A percentile compares a stretch with the other conserved stretches of the same genome.
Evolutionary conservation across 331 rosid species (phyloP).

Genomic region (Pyracantha coccinea): DNA sequence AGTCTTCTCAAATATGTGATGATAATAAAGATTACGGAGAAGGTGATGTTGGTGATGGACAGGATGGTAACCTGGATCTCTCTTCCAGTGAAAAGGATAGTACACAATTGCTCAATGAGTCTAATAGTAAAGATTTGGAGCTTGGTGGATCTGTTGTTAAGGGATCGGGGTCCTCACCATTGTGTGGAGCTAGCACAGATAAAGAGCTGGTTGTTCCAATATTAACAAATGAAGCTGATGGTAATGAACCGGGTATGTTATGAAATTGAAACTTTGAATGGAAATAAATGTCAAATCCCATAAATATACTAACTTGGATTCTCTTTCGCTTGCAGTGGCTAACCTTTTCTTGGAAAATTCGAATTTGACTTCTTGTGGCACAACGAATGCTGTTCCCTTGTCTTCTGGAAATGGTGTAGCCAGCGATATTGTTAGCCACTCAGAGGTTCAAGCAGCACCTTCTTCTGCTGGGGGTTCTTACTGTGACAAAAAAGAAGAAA

Average conservation of each 20-base stretch:
- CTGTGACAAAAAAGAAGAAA: slow-evolving; percentile 32
- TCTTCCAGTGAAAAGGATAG: slow-evolving; percentile 33
- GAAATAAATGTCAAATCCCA: background rate
- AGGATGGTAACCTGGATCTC: slow-evolving; percentile 16
- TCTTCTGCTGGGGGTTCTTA: slow-evolving; percentile 19
- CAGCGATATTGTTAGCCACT: slow-evolving; percentile 20
- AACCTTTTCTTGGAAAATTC: slow-evolving; percentile 24
- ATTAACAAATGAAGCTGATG: slow-evolving; percentile 14
- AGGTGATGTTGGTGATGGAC: slow-evolving; percentile 17
- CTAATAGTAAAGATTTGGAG: slow-evolving; percentile 22
- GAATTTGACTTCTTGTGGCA: slow-evolving; percentile 21
- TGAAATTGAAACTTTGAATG: background rate
- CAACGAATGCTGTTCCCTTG: slow-evolving; percentile 20
- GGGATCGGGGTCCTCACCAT: slow-evolving; percentile 30
- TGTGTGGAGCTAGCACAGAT: slow-evolving; percentile 22
- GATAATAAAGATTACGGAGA: slow-evolving; percentile 20
- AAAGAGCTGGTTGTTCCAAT: slow-evolving; percentile 29
- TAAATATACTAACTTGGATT: slow-evolving; percentile 7
- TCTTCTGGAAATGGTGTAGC: slow-evolving; percentile 27
- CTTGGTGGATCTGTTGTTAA: slow-evolving; percentile 31
- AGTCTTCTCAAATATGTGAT: slow-evolving; percentile 32
- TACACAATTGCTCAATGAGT: slow-evolving; percentile 23
- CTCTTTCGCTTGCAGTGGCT: slow-evolving; percentile 32
- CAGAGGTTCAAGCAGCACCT: slow-evolving; percentile 24
- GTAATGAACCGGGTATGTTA: slow-evolving; percentile 5